These are phyloP conservation scores for Mychonastes homosphaera DNA, from an alignment of 139 green algal species.

Conservation along the genomic window DNA sequence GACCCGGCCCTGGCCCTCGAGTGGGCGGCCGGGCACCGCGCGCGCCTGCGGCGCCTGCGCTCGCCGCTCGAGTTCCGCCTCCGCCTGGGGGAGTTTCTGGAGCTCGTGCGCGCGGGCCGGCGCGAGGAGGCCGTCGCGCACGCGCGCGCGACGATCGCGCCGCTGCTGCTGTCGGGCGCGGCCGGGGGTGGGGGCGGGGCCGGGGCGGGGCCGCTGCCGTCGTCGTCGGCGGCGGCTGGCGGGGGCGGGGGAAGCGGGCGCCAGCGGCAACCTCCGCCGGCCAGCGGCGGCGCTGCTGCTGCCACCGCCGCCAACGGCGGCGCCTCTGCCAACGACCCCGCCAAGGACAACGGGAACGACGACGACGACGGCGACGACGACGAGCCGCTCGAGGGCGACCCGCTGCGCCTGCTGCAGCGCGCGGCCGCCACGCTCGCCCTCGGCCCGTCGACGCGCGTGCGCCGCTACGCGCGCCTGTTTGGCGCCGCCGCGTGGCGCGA, in stretches of 20 bases:
- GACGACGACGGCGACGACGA: too few relatives aligned
- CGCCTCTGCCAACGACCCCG: too few relatives aligned
- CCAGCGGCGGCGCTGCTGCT: too few relatives aligned
- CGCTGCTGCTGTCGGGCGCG: too few relatives aligned
- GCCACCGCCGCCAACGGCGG: too few relatives aligned
- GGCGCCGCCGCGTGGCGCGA: conserved; percentile 37
- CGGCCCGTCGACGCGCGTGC: conserved; percentile 31
- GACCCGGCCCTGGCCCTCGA: conserved; percentile 58
- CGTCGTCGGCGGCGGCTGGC: too few relatives aligned
- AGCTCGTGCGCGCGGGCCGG: conserved; percentile 63
- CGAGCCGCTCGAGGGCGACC: too few relatives aligned
- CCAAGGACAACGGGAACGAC: too few relatives aligned
- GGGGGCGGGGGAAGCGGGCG: too few relatives aligned
- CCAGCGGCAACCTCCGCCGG: too few relatives aligned
- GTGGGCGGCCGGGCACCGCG: conserved; percentile 67
- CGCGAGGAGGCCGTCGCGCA: conserved; percentile 65
- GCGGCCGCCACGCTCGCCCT: conserved; percentile 72
- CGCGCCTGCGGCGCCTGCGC: conserved; percentile 60
- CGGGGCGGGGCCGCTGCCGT: too few relatives aligned
- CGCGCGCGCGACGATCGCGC: conserved; percentile 62
- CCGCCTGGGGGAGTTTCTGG: conserved; percentile 78
- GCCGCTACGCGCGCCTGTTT: conserved; percentile 49
- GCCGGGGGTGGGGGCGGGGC: too few relatives aligned
- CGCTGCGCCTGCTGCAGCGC: conserved; percentile 79
- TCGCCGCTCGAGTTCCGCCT: conserved; percentile 84